Conservation (phyloP, 2,329 filamentous ascomycete species). For the Paecilomyces sp. region DNA sequence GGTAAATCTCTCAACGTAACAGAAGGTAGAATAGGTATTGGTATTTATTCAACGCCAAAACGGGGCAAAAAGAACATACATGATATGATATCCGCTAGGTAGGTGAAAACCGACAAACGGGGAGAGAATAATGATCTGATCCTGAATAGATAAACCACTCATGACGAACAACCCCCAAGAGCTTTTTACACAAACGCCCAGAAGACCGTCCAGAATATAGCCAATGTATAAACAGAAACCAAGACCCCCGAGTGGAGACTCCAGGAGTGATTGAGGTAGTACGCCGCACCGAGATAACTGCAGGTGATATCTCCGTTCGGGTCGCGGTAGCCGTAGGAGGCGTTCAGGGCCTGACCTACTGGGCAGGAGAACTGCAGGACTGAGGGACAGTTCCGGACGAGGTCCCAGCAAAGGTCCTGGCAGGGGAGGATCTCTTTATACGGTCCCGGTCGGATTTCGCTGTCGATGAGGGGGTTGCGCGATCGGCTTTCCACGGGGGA, state of each 20-base stretch:
- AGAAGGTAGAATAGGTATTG: neutral
- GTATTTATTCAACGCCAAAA: neutral
- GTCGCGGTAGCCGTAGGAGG: constrained; percentile 44
- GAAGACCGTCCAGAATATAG: constrained; percentile 10
- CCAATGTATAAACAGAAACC: constrained; percentile 9
- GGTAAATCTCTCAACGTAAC: neutral
- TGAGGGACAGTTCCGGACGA: constrained; percentile 80
- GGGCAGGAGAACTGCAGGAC: constrained; percentile 72
- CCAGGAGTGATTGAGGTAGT: constrained; percentile 38
- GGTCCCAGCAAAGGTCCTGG: constrained; percentile 74
- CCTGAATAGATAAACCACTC: neutral
- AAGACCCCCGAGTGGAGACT: constrained; percentile 5
- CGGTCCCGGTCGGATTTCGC: constrained; percentile 66
- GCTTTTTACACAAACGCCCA: constrained; percentile 4
- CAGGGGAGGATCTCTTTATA: constrained; percentile 93
- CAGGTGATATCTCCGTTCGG: constrained; percentile 42
- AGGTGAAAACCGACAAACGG: neutral
- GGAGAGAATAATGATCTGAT: no score
- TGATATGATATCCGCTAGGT: neutral
- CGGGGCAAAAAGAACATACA: neutral
- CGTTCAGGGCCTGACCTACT: constrained; percentile 37
- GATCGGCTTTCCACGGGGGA: constrained; percentile 48
- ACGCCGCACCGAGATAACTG: constrained; percentile 56
- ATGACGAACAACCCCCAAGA: neutral
- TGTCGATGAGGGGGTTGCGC: constrained; percentile 67